Evolutionary conservation across 345 rosid species (phyloP).

Genomic region (Ceriops tagal): DNA sequence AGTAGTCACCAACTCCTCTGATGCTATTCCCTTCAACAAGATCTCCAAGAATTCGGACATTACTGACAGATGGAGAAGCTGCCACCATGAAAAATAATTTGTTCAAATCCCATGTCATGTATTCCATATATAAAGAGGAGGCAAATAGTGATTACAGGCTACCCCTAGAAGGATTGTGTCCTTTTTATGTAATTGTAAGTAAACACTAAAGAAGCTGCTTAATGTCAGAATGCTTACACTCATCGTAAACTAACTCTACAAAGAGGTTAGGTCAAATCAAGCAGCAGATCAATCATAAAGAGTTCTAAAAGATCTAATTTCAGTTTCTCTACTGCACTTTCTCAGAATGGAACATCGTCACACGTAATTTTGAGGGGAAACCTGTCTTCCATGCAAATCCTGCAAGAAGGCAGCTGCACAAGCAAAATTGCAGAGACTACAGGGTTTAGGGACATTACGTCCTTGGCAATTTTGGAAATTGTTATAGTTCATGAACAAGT

Average conservation of each 20-base stretch:
- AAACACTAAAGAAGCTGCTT: neutral
- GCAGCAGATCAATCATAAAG: too few relatives aligned
- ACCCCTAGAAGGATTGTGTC: neutral
- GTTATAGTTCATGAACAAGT: too few relatives aligned
- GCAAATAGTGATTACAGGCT: neutral
- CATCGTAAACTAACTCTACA: neutral
- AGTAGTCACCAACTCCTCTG: slow-evolving; percentile 84
- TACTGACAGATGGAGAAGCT: slow-evolving; percentile 88
- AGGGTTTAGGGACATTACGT: too few relatives aligned
- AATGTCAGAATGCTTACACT: neutral
- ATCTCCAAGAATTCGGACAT: slow-evolving; percentile 77
- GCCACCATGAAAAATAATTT: slow-evolving; percentile 36
- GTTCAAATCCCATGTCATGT: neutral
- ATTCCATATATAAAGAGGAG: neutral
- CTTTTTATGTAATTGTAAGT: neutral
- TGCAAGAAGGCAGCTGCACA: too few relatives aligned
- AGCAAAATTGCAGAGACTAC: too few relatives aligned
- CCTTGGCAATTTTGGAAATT: too few relatives aligned
- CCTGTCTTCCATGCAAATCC: too few relatives aligned
- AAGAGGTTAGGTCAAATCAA: too few relatives aligned
- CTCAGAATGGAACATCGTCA: too few relatives aligned
- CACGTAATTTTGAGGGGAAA: too few relatives aligned
- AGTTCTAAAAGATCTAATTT: too few relatives aligned
- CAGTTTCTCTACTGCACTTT: too few relatives aligned
- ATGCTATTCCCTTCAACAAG: slow-evolving; percentile 68